A percentile compares a stretch with the other conserved stretches of the same genome.
Evolutionary conservation across 768 basidiomycete genomes (phyloP).

Genomic region (Trametes cingulata): DNA sequence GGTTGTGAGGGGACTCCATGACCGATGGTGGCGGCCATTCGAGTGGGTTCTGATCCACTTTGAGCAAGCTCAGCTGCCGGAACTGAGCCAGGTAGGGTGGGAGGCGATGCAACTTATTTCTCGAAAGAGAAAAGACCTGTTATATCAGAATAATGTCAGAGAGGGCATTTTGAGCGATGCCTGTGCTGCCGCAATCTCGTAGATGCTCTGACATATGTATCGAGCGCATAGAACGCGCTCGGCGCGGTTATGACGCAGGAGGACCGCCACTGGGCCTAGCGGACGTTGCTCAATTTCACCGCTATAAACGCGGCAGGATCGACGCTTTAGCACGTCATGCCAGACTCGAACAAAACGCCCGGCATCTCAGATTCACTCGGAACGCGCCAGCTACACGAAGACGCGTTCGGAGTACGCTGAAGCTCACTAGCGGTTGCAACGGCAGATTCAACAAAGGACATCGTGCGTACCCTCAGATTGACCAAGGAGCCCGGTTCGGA

Average conservation of each 20-base stretch:
- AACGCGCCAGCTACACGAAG: background rate
- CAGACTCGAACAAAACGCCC: background rate
- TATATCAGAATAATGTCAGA: conserved; percentile 1
- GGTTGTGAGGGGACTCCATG: conserved; percentile 44
- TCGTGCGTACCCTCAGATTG: conserved; percentile 63
- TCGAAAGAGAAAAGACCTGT: conserved; percentile 83
- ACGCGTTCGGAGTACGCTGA: background rate
- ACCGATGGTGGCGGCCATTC: conserved; percentile 84
- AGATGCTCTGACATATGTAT: background rate
- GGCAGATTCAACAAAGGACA: background rate
- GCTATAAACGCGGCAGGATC: too few relatives aligned
- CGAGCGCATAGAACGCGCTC: too few relatives aligned
- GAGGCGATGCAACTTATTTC: conserved; percentile 79
- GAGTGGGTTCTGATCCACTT: conserved; percentile 88
- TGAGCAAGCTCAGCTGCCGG: conserved; percentile 70
- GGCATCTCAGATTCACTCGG: background rate
- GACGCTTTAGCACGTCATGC: background rate
- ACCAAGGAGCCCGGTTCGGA: conserved; percentile 74
- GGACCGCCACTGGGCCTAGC: too few relatives aligned
- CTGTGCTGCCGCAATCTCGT: too few relatives aligned
- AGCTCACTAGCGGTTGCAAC: background rate
- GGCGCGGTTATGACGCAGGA: too few relatives aligned
- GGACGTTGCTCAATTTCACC: too few relatives aligned
- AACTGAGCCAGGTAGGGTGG: conserved; percentile 81
- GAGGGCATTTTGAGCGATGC: too few relatives aligned